phyloP scores from a whole-genome alignment of 345 rosid genomes.

The Sonneratia caseolaris region DNA sequence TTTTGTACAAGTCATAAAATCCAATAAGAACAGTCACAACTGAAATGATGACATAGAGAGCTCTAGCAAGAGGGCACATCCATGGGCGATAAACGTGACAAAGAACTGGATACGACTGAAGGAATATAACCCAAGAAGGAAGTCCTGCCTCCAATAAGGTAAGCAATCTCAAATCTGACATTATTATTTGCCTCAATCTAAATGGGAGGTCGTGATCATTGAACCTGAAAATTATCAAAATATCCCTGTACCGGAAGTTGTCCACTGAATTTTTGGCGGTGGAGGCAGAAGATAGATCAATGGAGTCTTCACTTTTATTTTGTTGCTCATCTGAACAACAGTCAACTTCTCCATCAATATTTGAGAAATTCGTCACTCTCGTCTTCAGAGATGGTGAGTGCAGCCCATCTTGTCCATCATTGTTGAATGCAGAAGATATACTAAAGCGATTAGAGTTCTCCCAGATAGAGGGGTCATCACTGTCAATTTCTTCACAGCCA shows the following conservation, averaged over 20 bases:
- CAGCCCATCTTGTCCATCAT: slow-evolving; percentile 14
- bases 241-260: slow-evolving; percentile 41
- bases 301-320: slow-evolving; percentile 24
- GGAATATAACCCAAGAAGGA: slow-evolving; percentile 96
- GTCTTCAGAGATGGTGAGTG: slow-evolving; percentile 75
- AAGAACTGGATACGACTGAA: slow-evolving; percentile 90
- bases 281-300: slow-evolving; percentile 15
- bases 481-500: slow-evolving; percentile 5
- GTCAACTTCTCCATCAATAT: slow-evolving; percentile 45
- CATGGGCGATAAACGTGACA: slow-evolving; percentile 92
- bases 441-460: background rate
- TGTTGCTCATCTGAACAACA: slow-evolving; percentile 54
- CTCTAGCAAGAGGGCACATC: slow-evolving; percentile 97
- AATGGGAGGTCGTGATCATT: slow-evolving; percentile 75
- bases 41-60: slow-evolving; percentile 68
- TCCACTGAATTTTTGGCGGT: slow-evolving; percentile 28
- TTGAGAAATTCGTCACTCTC: slow-evolving; percentile 36
- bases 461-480: slow-evolving; percentile 12
- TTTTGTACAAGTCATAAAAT: slow-evolving; percentile 90
- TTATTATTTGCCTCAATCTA: slow-evolving; percentile 57
- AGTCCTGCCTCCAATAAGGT: slow-evolving; percentile 92
- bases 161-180: slow-evolving; percentile 68
- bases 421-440: background rate
- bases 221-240: slow-evolving; percentile 65
- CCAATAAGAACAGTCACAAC: slow-evolving; percentile 77